Conservation (phyloP, 768 basidiomycete species). For the Fibroporia radiculosa region DNA sequence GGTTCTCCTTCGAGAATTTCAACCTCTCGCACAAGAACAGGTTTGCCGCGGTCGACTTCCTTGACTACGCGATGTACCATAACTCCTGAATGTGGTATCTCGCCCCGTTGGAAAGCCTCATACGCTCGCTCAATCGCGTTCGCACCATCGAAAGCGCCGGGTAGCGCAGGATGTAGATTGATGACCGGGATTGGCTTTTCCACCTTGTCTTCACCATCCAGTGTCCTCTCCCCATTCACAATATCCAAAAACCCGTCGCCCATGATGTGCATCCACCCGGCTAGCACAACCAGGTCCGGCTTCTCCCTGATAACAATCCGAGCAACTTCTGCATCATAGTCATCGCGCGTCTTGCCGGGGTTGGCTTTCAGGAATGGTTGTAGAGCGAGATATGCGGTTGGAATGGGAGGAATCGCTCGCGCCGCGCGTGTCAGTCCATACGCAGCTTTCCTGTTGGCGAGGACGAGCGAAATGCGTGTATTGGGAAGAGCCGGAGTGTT, state of each 20-base stretch:
- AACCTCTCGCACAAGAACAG: slow-evolving; percentile 75
- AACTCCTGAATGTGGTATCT: slow-evolving; percentile 69
- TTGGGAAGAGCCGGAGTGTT: slow-evolving; percentile 67
- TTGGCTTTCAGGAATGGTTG: slow-evolving; percentile 75
- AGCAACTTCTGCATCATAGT: slow-evolving; percentile 84
- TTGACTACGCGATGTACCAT: slow-evolving; percentile 95
- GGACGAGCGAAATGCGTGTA: slow-evolving; percentile 66
- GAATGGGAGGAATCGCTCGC: slow-evolving; percentile 65
- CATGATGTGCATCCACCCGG: slow-evolving; percentile 98
- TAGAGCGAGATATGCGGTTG: slow-evolving; percentile 75
- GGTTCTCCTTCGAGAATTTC: slow-evolving; percentile 65
- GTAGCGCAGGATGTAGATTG: slow-evolving; percentile 94
- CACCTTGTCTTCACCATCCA: slow-evolving; percentile 27
- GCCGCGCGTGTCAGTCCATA: slow-evolving; percentile 82
- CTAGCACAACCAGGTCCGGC: slow-evolving; percentile 89
- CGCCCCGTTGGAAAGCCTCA: slow-evolving; percentile 79
- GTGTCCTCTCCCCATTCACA: slow-evolving; percentile 35
- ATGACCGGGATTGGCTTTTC: slow-evolving; percentile 66
- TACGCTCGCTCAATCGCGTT: slow-evolving; percentile 84
- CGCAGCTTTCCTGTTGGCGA: slow-evolving; percentile 90
- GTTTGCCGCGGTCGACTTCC: slow-evolving; percentile 90
- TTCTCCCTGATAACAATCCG: slow-evolving; percentile 48
- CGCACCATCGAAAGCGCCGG: slow-evolving; percentile 95
- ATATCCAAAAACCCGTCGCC: slow-evolving; percentile 73
- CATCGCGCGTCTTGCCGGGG: slow-evolving; percentile 64